These are phyloP conservation scores for Musa beccarii DNA, from an alignment of 176 grass and related monocot genomes.

Conservation along the genomic window DNA sequence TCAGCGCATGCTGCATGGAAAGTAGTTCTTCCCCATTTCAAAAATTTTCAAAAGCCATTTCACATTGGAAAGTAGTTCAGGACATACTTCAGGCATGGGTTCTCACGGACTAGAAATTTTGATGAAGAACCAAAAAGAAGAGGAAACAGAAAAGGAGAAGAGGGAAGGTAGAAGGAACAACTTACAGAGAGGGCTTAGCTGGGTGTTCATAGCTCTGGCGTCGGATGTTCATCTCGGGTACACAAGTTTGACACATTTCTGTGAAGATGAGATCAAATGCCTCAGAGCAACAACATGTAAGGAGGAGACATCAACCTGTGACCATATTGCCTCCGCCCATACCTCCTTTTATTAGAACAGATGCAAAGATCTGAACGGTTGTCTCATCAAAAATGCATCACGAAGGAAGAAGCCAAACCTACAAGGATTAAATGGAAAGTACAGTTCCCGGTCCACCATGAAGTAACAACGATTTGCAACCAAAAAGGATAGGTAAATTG, in stretches of 20 bases:
- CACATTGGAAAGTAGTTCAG: no score
- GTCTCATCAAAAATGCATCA: constrained; percentile 13
- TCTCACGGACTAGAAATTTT: neutral
- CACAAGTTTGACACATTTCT: neutral
- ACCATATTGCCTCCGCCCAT: neutral
- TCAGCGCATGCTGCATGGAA: neutral
- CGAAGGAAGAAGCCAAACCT: neutral
- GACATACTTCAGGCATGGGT: neutral
- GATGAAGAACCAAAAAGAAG: neutral
- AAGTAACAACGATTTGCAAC: constrained; percentile 27
- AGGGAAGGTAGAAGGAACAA: neutral
- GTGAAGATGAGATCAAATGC: neutral
- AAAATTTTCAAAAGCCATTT: neutral
- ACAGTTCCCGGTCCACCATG: constrained; percentile 1
- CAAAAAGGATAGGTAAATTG: constrained; percentile 22
- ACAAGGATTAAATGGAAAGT: constrained; percentile 20
- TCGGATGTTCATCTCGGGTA: neutral
- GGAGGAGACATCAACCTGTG: neutral
- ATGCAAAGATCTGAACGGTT: constrained; percentile 26
- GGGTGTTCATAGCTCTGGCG: neutral
- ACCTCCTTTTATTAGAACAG: constrained; percentile 8
- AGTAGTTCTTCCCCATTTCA: neutral
- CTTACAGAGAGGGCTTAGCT: constrained; percentile 4
- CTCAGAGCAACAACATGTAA: neutral
- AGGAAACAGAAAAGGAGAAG: neutral